phyloP scores from a whole-genome alignment of 2,329 filamentous ascomycete species.

The Calonectria honghensis region DNA sequence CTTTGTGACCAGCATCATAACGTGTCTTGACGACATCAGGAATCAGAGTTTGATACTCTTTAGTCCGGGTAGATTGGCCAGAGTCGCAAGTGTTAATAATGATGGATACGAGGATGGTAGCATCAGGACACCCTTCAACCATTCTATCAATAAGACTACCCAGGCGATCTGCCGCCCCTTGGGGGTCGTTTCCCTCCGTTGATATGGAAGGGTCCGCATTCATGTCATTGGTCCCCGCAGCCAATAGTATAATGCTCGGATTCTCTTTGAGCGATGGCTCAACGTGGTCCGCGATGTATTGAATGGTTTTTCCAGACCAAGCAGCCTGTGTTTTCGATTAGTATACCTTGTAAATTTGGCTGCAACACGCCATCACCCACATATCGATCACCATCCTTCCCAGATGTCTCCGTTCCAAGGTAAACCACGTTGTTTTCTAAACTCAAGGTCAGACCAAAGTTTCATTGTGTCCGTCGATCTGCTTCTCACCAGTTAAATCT shows the following conservation, averaged over 20 bases:
- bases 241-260: conserved; percentile 38
- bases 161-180: conserved; percentile 27
- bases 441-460: background rate
- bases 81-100: conserved; percentile 38
- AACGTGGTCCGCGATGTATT: conserved; percentile 42
- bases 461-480: background rate
- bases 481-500: conserved; percentile 34
- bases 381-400: conserved; percentile 25
- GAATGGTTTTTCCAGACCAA: conserved; percentile 41
- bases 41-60: conserved; percentile 55
- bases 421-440: conserved; percentile 35
- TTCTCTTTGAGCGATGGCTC: conserved; percentile 27
- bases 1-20: conserved; percentile 48
- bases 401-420: conserved; percentile 36
- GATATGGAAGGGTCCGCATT: conserved; percentile 34
- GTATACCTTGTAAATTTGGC: background rate
- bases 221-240: conserved; percentile 44
- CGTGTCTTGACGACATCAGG: conserved; percentile 53
- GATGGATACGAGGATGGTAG: conserved; percentile 39
- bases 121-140: conserved; percentile 37
- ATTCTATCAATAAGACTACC: conserved; percentile 42
- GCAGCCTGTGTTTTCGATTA: conserved; percentile 31
- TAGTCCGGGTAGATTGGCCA: conserved; percentile 22
- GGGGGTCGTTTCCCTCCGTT: conserved; percentile 38
- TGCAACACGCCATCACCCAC: background rate